These are phyloP conservation scores for Physcomitrium patens DNA, from an alignment of 225 moss, liverwort and hornwort species.

Conservation along the genomic window DNA sequence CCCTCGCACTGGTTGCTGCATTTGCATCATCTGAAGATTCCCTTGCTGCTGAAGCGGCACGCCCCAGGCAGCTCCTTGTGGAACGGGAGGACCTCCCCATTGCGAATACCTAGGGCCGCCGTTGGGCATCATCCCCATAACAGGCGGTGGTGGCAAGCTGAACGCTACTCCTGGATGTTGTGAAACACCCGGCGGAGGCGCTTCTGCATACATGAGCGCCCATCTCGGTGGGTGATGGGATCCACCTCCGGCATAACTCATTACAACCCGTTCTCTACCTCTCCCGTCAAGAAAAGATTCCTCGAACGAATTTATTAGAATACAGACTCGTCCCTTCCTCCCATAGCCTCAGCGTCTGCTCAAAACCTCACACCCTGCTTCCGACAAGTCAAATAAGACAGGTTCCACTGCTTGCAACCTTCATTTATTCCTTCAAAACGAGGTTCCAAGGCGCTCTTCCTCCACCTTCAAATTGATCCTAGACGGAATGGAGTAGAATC, in stretches of 20 bases:
- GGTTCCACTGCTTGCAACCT: no score
- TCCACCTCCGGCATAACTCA: slow-evolving; percentile 12
- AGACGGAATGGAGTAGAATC: no score
- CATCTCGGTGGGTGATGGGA: slow-evolving; percentile 7
- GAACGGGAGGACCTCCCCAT: slow-evolving; percentile 26
- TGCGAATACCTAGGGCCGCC: slow-evolving; percentile 19
- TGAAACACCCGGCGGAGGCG: slow-evolving; percentile 44
- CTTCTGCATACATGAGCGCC: slow-evolving; percentile 20
- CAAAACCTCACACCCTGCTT: no score
- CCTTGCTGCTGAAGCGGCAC: slow-evolving; percentile 38
- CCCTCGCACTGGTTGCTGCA: slow-evolving; percentile 33
- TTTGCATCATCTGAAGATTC: slow-evolving; percentile 29
- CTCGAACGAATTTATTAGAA: no score
- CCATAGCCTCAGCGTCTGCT: no score
- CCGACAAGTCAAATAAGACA: background rate
- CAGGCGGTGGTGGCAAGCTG: slow-evolving; percentile 32
- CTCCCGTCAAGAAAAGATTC: background rate
- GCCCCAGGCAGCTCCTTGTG: slow-evolving; percentile 37
- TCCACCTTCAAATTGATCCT: no score
- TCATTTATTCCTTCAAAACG: no score
- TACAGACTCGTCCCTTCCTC: no score
- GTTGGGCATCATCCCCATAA: slow-evolving; percentile 42
- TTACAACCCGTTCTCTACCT: slow-evolving; percentile 2
- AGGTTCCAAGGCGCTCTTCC: no score
- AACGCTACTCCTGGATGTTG: slow-evolving; percentile 11